Evolutionary conservation across 768 basidiomycete genomes (phyloP).

Genomic region (Boletellus ananas): DNA sequence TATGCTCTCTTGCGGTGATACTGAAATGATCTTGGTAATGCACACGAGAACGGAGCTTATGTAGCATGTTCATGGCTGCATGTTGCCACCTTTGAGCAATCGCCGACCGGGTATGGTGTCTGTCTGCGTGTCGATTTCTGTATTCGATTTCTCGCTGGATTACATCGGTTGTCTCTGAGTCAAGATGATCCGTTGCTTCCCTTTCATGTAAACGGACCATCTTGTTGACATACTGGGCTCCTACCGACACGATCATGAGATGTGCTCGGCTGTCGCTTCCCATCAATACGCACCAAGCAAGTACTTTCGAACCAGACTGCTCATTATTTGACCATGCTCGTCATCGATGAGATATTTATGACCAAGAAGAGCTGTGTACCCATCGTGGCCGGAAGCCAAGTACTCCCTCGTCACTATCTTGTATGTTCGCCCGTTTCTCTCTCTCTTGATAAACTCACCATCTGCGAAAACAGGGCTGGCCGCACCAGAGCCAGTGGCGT

Average conservation of each 20-base stretch:
- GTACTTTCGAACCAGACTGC: conserved; percentile 76
- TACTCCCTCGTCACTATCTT: conserved; percentile 85
- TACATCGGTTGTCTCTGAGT: conserved; percentile 41
- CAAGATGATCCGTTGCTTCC: conserved; percentile 32
- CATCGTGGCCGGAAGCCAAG: conserved; percentile 81
- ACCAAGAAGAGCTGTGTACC: conserved; percentile 65
- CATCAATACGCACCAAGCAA: conserved; percentile 55
- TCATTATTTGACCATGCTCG: conserved; percentile 77
- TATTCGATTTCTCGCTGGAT: conserved; percentile 48
- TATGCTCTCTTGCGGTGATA: conserved; percentile 64
- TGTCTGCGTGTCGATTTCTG: conserved; percentile 29
- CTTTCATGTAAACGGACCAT: conserved; percentile 41
- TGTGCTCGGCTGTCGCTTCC: neutral
- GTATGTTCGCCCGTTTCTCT: conserved; percentile 56
- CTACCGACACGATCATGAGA: conserved; percentile 35
- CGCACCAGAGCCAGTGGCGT: conserved; percentile 17
- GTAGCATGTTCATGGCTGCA: conserved; percentile 38
- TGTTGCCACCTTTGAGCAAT: conserved; percentile 47
- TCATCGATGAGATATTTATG: conserved; percentile 73
- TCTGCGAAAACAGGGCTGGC: conserved; percentile 37
- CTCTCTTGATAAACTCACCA: conserved; percentile 51
- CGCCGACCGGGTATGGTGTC: conserved; percentile 21
- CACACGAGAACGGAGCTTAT: conserved; percentile 43
- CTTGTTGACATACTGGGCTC: conserved; percentile 70
- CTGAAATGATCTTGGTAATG: conserved; percentile 60